Evolutionary conservation across 176 grass and related monocot genomes (phyloP), one percentile per base, ranked within the genome.

Genomic region (maize (Zea mays)): DNA sequence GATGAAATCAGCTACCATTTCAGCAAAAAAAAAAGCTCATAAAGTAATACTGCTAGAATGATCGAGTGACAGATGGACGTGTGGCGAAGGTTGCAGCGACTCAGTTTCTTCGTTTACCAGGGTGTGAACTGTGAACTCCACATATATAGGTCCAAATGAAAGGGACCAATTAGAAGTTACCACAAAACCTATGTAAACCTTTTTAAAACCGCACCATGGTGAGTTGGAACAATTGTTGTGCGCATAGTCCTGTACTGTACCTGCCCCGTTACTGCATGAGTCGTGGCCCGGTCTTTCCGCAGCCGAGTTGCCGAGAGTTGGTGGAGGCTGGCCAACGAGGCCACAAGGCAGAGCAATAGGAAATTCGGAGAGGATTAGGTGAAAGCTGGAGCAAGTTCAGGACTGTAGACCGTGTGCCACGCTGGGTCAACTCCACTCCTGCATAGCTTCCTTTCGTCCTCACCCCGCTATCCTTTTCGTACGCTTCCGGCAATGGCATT

Each of bases 311-410:
- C 50, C 14, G 4, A 16, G 81, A 84, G 69, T 79, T 41, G 86
- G 52, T 88, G 70, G 27, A 70, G 66, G 72, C 46, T 11, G 82
- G 16, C 49, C 39, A 74, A 3, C 39, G 21, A 71, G 12, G 43
- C 10, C 20, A 12, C 8, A n/a, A 40, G 65, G 58, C 27, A 20
- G 37, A 20, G 37, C 57, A 5, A 35, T 42, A 65, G 1, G 61
- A 51, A 62, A 45, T 33, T 54, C 41, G 5, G 14, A 41, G 65
- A 50, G 86, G 86, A 76, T 75, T 88, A 69, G 75, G 86, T 88
- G 75, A 58, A 6, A 12, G 59, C 43, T 8, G 37, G 35, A 43
- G 57, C 48, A 57, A 67, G 55, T 7, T 46, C 7, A 8, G 13
- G 42, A 62, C 75, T 10, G 62, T 3, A 61, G 62, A 13, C 60